Evolutionary conservation across 306 rosid genomes (phyloP), one percentile per base, ranked within the genome.

Genomic region (Cucumis melo): DNA sequence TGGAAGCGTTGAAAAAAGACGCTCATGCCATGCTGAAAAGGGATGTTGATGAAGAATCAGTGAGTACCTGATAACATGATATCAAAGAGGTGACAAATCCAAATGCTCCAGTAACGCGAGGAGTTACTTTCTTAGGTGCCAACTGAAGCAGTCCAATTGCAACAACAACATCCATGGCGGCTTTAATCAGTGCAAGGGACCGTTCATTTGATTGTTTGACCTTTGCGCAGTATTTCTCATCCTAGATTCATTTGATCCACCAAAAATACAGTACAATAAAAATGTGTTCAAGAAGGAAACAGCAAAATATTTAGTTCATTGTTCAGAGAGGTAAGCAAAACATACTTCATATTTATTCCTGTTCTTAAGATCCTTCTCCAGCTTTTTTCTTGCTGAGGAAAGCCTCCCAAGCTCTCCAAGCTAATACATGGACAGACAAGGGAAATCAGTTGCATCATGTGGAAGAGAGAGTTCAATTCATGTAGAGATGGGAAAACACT

Each of bases 391-490:
- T 19, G 92, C 87, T 78, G 83, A 84, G 53, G 96, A 92, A 77
- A 94, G 88, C 86, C 99, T 90, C 82, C 99, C 97, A 6, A 94
- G 81, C 90, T 94, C 99, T 57, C 99, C 99, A 46, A 89, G 79
- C 99, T 94, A 81, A 86, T 14, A 76, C 62, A 73, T 8, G 78
- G 3, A 32, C 46, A 53, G 57, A 64, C 46, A 68, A 82, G 80
- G 48, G 79, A 73, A 62, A 57, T 77, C 62, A 82, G 76, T 48
- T 6, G n/a, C 8, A 27, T 65, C 42, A 57, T 9, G 58, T 39
- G 57, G 61, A 24, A 42, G 42, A 56, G 7, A 21, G 23, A 46
- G 6, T 24, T 56, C 34, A 29, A 67, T 19, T 48, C 39, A 67
- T 54, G 44, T 68, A 74, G n/a, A 48, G 74, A 59, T 63, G 48